Percentiles rank a stretch among this genome's conserved stretches.
phyloP scores from a whole-genome alignment of 192 early-diverging fungal species.

The Phlyctochytrium planicorne region DNA sequence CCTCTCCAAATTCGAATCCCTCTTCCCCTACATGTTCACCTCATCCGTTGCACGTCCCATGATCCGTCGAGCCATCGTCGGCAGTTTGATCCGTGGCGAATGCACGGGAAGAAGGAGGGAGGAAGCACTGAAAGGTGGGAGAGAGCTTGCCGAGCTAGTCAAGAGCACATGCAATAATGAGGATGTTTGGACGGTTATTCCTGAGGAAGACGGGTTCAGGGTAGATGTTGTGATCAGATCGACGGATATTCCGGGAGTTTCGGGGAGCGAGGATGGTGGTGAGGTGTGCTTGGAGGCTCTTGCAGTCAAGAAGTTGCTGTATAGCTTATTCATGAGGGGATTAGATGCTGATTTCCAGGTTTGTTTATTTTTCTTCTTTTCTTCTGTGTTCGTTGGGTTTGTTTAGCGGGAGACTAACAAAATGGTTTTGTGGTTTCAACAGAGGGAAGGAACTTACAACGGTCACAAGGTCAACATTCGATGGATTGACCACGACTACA shows the following conservation, averaged over 20 bases:
- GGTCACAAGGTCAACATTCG: slow-evolving; percentile 1
- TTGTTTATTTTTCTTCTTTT: background rate
- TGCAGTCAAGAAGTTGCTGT: slow-evolving; percentile 9
- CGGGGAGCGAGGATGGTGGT: background rate
- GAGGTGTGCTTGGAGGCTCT: slow-evolving; percentile 6
- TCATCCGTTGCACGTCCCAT: background rate
- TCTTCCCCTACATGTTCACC: slow-evolving; percentile 8
- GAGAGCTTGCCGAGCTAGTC: background rate
- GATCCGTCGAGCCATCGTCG: background rate
- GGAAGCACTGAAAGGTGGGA: background rate
- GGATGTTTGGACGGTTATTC: background rate
- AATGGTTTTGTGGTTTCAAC: slow-evolving; percentile 1
- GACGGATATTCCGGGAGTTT: background rate
- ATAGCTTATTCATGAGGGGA: background rate
- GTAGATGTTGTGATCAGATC: background rate
- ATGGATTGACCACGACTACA: background rate
- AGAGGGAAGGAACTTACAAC: background rate
- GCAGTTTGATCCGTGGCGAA: background rate
- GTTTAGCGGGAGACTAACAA: too few species aligned
- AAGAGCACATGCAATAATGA: slow-evolving; percentile 8
- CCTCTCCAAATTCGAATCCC: background rate
- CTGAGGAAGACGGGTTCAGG: background rate
- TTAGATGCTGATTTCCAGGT: slow-evolving; percentile 2
- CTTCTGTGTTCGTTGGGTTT: background rate
- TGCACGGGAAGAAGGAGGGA: background rate